A percentile compares a stretch with the other conserved stretches of the same genome.
These are phyloP conservation scores for Chaetoceros muelleri DNA, from an alignment of 108 stramenopile genomes.

Conservation along the genomic window DNA sequence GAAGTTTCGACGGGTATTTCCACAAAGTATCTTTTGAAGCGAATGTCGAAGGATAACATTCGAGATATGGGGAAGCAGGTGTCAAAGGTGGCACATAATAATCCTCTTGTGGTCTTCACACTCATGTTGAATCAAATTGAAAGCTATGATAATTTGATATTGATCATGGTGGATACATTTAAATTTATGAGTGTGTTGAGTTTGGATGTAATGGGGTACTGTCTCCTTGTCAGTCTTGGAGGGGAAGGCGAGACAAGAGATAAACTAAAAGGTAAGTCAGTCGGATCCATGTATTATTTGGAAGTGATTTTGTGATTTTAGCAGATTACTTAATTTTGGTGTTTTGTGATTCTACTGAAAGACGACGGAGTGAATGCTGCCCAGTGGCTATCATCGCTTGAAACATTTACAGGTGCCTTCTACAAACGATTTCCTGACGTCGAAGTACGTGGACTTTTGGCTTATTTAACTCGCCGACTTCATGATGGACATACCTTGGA, in stretches of 20 bases:
- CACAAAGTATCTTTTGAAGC: constrained; percentile 66
- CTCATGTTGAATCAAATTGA: constrained; percentile 86
- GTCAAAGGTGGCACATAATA: constrained; percentile 73
- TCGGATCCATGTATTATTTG: not conserved
- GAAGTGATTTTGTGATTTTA: not conserved
- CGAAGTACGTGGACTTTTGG: constrained; percentile 66
- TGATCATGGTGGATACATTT: constrained; percentile 86
- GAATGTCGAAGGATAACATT: constrained; percentile 82
- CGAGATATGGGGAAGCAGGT: constrained; percentile 61
- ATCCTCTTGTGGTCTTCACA: constrained; percentile 79
- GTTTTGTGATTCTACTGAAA: constrained; percentile 8
- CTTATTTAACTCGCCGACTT: constrained; percentile 50
- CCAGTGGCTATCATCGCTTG: constrained; percentile 80
- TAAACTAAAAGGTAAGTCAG: not conserved
- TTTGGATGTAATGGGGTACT: constrained; percentile 80
- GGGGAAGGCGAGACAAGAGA: constrained; percentile 25
- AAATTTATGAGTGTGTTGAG: constrained; percentile 64
- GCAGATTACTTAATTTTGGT: not conserved
- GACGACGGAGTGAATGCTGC: constrained; percentile 80
- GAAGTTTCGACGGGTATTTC: constrained; percentile 72
- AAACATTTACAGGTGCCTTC: constrained; percentile 73
- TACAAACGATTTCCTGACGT: constrained; percentile 62
- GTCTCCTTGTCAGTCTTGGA: constrained; percentile 55
- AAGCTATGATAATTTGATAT: constrained; percentile 90
- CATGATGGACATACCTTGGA: constrained; percentile 55